These are phyloP conservation scores for Penicillium psychrosexuale DNA, from an alignment of 2,329 filamentous ascomycete genomes.

Conservation along the genomic window DNA sequence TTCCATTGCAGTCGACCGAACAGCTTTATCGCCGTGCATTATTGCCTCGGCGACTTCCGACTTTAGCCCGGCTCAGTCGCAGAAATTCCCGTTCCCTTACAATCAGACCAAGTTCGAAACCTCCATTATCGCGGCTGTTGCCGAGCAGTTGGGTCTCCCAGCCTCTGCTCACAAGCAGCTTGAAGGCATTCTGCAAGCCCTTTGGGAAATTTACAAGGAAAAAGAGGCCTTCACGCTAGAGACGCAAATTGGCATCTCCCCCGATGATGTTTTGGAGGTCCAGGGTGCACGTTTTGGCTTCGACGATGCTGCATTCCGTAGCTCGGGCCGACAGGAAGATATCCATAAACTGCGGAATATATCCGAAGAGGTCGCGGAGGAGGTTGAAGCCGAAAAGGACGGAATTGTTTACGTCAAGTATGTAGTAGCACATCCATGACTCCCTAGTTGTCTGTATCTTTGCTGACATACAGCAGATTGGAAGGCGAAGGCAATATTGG, in stretches of 20 bases:
- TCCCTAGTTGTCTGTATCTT: neutral
- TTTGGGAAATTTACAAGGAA: slow-evolving; percentile 59
- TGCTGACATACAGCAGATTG: slow-evolving; percentile 31
- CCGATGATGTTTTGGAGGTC: slow-evolving; percentile 48
- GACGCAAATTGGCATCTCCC: slow-evolving; percentile 46
- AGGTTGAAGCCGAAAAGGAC: slow-evolving; percentile 62
- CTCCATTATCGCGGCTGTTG: slow-evolving; percentile 41
- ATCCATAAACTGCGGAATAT: slow-evolving; percentile 58
- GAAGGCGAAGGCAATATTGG: slow-evolving; percentile 63
- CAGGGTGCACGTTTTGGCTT: slow-evolving; percentile 60
- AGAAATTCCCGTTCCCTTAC: slow-evolving; percentile 63
- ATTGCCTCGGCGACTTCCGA: slow-evolving; percentile 55
- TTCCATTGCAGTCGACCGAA: slow-evolving; percentile 64
- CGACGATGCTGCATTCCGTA: slow-evolving; percentile 67
- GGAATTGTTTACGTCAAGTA: slow-evolving; percentile 78
- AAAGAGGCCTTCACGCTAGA: slow-evolving; percentile 65
- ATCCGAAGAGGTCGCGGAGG: slow-evolving; percentile 52
- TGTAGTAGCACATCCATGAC: neutral
- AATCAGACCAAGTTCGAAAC: slow-evolving; percentile 45
- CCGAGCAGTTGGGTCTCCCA: slow-evolving; percentile 54
- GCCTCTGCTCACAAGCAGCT: slow-evolving; percentile 47
- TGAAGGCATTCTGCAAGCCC: slow-evolving; percentile 49
- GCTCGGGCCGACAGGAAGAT: slow-evolving; percentile 58
- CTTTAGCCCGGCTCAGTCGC: slow-evolving; percentile 45
- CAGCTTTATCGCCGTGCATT: slow-evolving; percentile 60